Conservation (phyloP, 2,329 filamentous ascomycete species). For the Neonectria ditissima region DNA sequence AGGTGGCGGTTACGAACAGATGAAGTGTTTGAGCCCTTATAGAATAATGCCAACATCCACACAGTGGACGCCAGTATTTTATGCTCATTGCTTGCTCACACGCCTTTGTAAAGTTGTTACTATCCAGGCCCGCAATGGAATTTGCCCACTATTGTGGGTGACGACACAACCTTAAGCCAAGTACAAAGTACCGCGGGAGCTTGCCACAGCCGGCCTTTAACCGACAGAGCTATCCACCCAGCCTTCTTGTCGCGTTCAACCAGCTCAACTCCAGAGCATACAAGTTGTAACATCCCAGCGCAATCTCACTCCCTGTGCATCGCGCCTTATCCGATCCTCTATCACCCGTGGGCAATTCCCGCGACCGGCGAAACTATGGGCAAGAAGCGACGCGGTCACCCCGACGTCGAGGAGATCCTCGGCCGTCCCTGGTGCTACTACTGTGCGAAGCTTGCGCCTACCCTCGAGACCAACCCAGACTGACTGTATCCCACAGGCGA, state of each 20-base stretch:
- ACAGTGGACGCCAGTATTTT: too few species aligned
- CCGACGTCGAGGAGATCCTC: constrained; percentile 89
- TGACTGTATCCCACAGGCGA: constrained; percentile 67
- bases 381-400: constrained; percentile 90
- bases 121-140: background rate
- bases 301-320: constrained; percentile 33
- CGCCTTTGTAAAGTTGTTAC: background rate
- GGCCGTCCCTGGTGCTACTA: constrained; percentile 97
- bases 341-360: background rate
- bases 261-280: constrained; percentile 40
- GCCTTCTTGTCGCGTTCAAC: constrained; percentile 39
- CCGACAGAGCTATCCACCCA: constrained; percentile 44
- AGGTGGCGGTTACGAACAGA: constrained; percentile 21
- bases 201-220: constrained; percentile 40
- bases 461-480: constrained; percentile 35
- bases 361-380: constrained; percentile 66
- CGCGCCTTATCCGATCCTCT: constrained; percentile 11
- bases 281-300: constrained; percentile 30
- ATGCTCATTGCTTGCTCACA: background rate
- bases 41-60: constrained; percentile 24
- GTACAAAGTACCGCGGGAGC: constrained; percentile 1
- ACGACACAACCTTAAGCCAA: background rate
- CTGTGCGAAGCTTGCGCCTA: constrained; percentile 64
- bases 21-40: constrained; percentile 30
- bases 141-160: background rate